These are phyloP conservation scores for Apophysomyces sp. DNA, from an alignment of 371 early-diverging fungal species.

Conservation along the genomic window DNA sequence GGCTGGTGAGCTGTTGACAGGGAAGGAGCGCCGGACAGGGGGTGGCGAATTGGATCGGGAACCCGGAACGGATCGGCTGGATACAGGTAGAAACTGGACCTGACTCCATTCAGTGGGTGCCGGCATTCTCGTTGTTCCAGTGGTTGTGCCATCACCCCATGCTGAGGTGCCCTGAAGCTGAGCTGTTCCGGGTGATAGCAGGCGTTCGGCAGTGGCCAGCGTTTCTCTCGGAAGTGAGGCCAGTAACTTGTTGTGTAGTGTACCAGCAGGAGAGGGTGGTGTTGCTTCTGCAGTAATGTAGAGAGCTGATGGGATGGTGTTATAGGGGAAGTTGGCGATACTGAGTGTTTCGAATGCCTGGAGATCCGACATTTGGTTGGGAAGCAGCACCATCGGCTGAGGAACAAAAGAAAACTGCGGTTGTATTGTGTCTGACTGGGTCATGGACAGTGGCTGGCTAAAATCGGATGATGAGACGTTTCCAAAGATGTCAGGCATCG, in stretches of 20 bases:
- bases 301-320: constrained; percentile 7
- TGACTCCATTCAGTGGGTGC: not conserved
- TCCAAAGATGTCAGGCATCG: not conserved
- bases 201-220: constrained; percentile 28
- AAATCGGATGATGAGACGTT: not conserved
- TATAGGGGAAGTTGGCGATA: not conserved
- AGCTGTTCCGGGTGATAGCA: constrained; percentile 20
- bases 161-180: not conserved
- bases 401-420: not conserved
- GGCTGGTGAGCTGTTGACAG: constrained; percentile 8
- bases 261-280: constrained; percentile 29
- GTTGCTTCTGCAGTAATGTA: constrained; percentile 24
- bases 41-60: constrained; percentile 1
- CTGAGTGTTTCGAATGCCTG: not conserved
- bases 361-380: not conserved
- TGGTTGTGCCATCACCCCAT: constrained; percentile 1
- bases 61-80: not conserved
- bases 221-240: constrained; percentile 34
- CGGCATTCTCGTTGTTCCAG: not conserved
- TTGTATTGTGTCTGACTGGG: not conserved
- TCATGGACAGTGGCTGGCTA: not conserved
- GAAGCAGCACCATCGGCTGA: not conserved
- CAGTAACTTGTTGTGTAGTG: constrained; percentile 29
- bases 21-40: not conserved
- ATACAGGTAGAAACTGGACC: not conserved